These are phyloP conservation scores for Capsicum baccatum DNA, from an alignment of 257 asterid genomes.

Conservation along the genomic window DNA sequence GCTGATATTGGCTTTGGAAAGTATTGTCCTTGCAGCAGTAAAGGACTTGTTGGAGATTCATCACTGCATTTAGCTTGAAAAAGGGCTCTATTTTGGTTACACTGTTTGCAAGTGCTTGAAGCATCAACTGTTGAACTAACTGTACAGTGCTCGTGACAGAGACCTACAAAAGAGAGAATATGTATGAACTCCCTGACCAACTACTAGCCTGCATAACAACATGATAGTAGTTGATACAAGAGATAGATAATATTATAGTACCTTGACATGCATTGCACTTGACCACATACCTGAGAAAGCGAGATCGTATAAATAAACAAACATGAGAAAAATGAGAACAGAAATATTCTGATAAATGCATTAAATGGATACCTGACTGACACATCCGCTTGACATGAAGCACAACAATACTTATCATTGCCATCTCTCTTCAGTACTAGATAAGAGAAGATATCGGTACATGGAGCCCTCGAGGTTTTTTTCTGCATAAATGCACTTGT, in stretches of 20 bases:
- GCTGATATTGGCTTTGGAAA: conserved; percentile 37
- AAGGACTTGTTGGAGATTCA: conserved; percentile 65
- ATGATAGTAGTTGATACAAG: conserved; percentile 29
- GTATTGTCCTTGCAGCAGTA: conserved; percentile 54
- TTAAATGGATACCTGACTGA: conserved; percentile 56
- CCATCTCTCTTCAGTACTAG: conserved; percentile 61
- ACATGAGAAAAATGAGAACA: conserved; percentile 26
- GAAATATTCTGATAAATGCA: conserved; percentile 5
- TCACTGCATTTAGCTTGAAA: conserved; percentile 42
- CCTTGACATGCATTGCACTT: conserved; percentile 82
- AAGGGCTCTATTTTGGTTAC: conserved; percentile 47
- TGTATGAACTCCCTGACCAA: neutral
- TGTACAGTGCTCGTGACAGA: conserved; percentile 72
- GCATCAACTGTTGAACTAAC: conserved; percentile 46
- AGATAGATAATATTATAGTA: conserved; percentile 35
- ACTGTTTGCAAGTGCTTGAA: conserved; percentile 63
- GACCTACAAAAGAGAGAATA: conserved; percentile 46
- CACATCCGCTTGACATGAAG: conserved; percentile 63
- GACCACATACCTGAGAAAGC: conserved; percentile 64
- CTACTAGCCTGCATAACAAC: neutral
- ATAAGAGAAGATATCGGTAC: conserved; percentile 55
- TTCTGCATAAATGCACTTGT: conserved; percentile 47
- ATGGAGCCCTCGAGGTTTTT: conserved; percentile 49
- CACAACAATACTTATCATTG: conserved; percentile 48
- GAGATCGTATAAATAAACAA: conserved; percentile 35